These are phyloP conservation scores for Psilocybe cyanescens DNA, from an alignment of 768 basidiomycete species.

Conservation along the genomic window DNA sequence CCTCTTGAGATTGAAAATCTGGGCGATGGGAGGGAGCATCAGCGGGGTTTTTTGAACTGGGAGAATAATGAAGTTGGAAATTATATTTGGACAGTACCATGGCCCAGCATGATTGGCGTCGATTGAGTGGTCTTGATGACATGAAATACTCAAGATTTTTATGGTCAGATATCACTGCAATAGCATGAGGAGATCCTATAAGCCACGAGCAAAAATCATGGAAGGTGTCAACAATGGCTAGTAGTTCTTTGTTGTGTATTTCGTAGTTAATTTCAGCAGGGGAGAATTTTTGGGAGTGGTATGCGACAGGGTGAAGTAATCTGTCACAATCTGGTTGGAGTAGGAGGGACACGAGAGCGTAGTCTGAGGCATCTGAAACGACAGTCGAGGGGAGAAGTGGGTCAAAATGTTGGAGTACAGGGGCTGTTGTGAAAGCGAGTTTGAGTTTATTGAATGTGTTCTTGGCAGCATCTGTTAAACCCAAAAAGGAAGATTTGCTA, in stretches of 20 bases:
- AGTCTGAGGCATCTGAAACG: slow-evolving; percentile 38
- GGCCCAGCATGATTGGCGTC: slow-evolving; percentile 50
- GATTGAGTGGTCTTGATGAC: slow-evolving; percentile 39
- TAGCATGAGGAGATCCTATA: slow-evolving; percentile 26
- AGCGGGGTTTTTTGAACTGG: slow-evolving; percentile 30
- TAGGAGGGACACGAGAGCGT: slow-evolving; percentile 33
- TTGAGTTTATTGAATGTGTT: slow-evolving; percentile 30
- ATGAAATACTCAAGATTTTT: slow-evolving; percentile 51
- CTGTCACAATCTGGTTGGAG: slow-evolving; percentile 30
- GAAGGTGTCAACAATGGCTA: slow-evolving; percentile 47
- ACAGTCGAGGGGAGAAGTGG: slow-evolving; percentile 29
- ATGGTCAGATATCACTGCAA: slow-evolving; percentile 34
- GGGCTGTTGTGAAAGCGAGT: slow-evolving; percentile 28
- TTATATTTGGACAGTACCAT: slow-evolving; percentile 44
- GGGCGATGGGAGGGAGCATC: slow-evolving; percentile 35
- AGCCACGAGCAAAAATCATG: slow-evolving; percentile 35
- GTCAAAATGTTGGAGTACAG: slow-evolving; percentile 36
- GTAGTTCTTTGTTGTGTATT: slow-evolving; percentile 55
- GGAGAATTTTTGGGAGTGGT: slow-evolving; percentile 32
- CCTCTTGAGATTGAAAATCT: slow-evolving; percentile 33
- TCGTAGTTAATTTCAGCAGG: slow-evolving; percentile 50
- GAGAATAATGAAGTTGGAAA: slow-evolving; percentile 34
- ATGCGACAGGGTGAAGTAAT: slow-evolving; percentile 43
- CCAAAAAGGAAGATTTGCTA: slow-evolving; percentile 3
- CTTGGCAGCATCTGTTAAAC: slow-evolving; percentile 13